Percentiles rank a stretch among this genome's conserved stretches.
Evolutionary conservation across 192 early-diverging fungal species (phyloP).

Genomic region (Backusella australiensis): DNA sequence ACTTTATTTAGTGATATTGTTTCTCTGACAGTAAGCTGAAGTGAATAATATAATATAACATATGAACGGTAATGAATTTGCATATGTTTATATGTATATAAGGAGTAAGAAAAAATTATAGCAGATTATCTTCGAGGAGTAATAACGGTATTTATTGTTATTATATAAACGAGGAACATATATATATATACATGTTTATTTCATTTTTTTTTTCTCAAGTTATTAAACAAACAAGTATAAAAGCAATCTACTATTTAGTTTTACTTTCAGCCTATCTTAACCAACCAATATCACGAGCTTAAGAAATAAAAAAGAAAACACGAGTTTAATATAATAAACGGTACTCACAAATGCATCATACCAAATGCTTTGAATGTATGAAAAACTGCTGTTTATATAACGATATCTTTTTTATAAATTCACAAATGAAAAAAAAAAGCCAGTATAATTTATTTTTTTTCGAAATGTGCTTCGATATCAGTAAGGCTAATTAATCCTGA

Average conservation of each 20-base stretch:
- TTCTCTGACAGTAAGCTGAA: not conserved
- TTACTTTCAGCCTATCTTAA: not conserved
- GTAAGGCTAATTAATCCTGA: not conserved
- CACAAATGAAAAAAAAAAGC: not conserved
- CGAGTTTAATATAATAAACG: not conserved
- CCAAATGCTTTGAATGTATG: not conserved
- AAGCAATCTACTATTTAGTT: constrained; percentile 1
- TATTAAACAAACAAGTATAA: not conserved
- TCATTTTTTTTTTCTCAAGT: not conserved
- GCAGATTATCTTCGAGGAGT: not conserved
- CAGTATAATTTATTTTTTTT: not conserved
- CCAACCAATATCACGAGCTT: not conserved
- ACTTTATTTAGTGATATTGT: not conserved
- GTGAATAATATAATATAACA: not conserved
- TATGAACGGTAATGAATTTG: not conserved
- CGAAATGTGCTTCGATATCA: not conserved
- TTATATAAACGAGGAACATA: not conserved
- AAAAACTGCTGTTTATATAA: not conserved
- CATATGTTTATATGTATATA: not conserved
- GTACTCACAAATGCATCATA: not conserved
- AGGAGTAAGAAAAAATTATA: not conserved
- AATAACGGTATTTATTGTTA: not conserved
- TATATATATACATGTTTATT: not conserved
- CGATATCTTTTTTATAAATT: not conserved
- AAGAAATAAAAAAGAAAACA: not conserved